Evolutionary conservation across 2,329 filamentous ascomycete species (phyloP).

Genomic region (Cladosporium austrohemisphaericum): DNA sequence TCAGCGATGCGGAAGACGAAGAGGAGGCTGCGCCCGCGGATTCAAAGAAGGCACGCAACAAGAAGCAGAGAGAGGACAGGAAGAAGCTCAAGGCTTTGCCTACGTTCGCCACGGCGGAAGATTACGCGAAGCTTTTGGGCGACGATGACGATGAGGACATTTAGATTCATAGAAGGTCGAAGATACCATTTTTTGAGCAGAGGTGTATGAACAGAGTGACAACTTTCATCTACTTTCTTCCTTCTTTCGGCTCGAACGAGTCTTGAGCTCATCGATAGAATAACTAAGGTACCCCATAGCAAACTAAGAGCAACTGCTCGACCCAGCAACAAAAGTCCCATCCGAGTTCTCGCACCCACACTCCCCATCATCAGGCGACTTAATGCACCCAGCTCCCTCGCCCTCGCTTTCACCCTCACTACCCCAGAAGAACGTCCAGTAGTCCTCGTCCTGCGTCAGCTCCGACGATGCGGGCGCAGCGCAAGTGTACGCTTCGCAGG

Average conservation of each 20-base stretch:
- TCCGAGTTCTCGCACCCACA: constrained; percentile 44
- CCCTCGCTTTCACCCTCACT: constrained; percentile 31
- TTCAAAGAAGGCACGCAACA: constrained; percentile 36
- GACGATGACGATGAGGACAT: constrained; percentile 24
- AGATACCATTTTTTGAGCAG: too few relatives aligned
- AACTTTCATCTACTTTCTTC: too few relatives aligned
- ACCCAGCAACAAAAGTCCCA: constrained; percentile 35
- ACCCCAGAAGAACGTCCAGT: constrained; percentile 41
- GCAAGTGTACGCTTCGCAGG: constrained; percentile 44
- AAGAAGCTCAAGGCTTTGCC: constrained; percentile 86
- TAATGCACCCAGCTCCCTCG: constrained; percentile 38
- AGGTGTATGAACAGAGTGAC: too few relatives aligned
- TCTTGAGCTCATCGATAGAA: too few relatives aligned
- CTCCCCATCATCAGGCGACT: constrained; percentile 36
- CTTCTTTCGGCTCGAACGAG: too few relatives aligned
- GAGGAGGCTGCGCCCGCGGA: constrained; percentile 40
- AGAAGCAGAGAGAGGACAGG: constrained; percentile 58
- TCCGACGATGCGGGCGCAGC: constrained; percentile 30
- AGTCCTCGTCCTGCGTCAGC: constrained; percentile 30
- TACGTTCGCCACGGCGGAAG: constrained; percentile 87
- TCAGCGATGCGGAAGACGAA: constrained; percentile 47
- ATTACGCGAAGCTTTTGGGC: constrained; percentile 68
- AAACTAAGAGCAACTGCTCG: too few relatives aligned
- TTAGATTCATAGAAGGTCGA: too few relatives aligned
- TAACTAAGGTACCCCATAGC: too few relatives aligned